Conservation (phyloP, 805 yeast species). For the Metschnikowia colocasiae region DNA sequence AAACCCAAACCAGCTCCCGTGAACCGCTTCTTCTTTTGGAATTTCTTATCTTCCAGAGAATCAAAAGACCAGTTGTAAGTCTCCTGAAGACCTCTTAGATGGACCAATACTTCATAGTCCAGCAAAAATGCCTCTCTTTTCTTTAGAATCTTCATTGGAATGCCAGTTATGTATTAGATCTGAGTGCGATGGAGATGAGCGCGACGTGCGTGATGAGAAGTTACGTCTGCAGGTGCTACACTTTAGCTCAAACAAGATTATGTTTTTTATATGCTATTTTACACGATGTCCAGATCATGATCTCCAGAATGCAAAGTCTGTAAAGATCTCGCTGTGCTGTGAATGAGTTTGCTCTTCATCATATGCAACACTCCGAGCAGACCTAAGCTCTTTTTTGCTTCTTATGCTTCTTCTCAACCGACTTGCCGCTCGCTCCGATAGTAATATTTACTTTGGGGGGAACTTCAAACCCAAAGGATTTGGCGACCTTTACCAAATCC, state of each 20-base stretch:
- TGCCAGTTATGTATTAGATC: background rate
- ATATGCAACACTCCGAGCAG: background rate
- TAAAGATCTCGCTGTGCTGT: background rate
- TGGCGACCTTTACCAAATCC: slow-evolving; percentile 91
- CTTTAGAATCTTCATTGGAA: slow-evolving; percentile 42
- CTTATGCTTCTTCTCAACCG: slow-evolving; percentile 47
- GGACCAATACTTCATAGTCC: slow-evolving; percentile 61
- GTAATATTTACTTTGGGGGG: slow-evolving; percentile 97
- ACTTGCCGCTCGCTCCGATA: slow-evolving; percentile 87
- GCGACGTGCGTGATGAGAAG: background rate
- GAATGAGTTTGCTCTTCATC: background rate
- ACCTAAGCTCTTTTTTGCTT: slow-evolving; percentile 35
- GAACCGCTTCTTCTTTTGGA: slow-evolving; percentile 23
- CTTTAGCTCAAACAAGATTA: background rate
- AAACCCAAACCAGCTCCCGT: slow-evolving; percentile 44
- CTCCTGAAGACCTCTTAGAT: slow-evolving; percentile 46
- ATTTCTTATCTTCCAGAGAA: slow-evolving; percentile 28
- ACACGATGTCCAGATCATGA: slow-evolving; percentile 9
- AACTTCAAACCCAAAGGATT: slow-evolving; percentile 87
- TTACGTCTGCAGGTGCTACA: background rate
- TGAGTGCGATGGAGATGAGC: slow-evolving; percentile 2
- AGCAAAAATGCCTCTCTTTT: slow-evolving; percentile 58
- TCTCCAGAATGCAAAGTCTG: background rate
- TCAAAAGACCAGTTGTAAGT: slow-evolving; percentile 46
- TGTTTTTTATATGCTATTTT: slow-evolving; percentile 11